These are phyloP conservation scores for Scheffersomyces titani DNA, from an alignment of 1,139 yeast genomes.

Conservation along the genomic window DNA sequence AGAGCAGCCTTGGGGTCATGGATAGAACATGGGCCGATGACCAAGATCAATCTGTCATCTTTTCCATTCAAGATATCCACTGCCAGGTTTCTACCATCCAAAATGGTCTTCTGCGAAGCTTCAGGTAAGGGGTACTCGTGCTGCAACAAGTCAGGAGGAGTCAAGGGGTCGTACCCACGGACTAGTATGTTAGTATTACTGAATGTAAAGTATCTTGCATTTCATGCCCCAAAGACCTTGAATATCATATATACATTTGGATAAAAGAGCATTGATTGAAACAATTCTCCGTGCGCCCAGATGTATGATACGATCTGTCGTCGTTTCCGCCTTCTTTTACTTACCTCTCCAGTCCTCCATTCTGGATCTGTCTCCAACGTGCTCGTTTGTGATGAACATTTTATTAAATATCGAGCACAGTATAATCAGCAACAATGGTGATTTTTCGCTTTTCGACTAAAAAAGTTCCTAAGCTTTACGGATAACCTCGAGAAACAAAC, in stretches of 20 bases:
- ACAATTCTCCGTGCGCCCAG: background rate
- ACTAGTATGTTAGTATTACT: slow-evolving; percentile 11
- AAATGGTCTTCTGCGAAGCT: slow-evolving; percentile 59
- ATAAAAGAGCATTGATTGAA: background rate
- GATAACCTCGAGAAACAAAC: background rate
- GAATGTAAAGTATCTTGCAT: background rate
- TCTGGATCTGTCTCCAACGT: slow-evolving; percentile 79
- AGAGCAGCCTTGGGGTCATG: slow-evolving; percentile 89
- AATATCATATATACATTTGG: no score
- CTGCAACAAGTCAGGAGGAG: slow-evolving; percentile 92
- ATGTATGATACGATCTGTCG: background rate
- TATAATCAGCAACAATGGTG: background rate
- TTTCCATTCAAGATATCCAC: slow-evolving; percentile 69
- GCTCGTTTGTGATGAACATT: slow-evolving; percentile 83
- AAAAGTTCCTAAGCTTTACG: background rate
- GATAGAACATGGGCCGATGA: slow-evolving; percentile 96
- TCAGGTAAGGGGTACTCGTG: slow-evolving; percentile 78
- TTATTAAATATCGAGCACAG: background rate
- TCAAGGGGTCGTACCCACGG: slow-evolving; percentile 87
- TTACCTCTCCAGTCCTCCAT: slow-evolving; percentile 89
- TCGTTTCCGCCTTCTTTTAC: slow-evolving; percentile 17
- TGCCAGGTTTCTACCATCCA: slow-evolving; percentile 76
- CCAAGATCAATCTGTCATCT: slow-evolving; percentile 78
- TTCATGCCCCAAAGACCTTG: background rate
- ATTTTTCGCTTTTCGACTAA: background rate